Evolutionary conservation across 352 stramenopile species (phyloP), one percentile per base, ranked within the genome.

Genomic region (Phytophthora colocasiae): DNA sequence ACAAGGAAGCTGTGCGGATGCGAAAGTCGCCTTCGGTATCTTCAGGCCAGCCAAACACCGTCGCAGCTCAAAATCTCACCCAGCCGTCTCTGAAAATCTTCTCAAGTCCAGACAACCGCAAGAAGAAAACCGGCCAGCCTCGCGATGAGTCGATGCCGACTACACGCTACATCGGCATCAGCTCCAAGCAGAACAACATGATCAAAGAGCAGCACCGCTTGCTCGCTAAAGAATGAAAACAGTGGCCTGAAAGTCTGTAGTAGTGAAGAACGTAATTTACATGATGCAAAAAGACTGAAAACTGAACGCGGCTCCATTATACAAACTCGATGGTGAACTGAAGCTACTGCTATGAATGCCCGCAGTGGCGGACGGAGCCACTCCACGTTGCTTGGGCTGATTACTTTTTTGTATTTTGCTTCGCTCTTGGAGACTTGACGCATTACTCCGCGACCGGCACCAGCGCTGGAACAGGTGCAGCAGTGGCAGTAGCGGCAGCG

Each of bases 161-260:
- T 52, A 77, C 83, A 15, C 56, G 83, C 32, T 92, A 90, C 69
- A 92, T 92, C n/a, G 83, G 83, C 31, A 90, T 92, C 48, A 92
- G 78, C 51, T 81, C 78, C 9, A 75, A 77, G 8, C 83, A 92
- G 56, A 82, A 89, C 44, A 82, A 88, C 44, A 87, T 92, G 53
- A 90, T 92, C 57, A 90, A 89, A 56, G 80, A 92, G 66, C 82
- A 90, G 41, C 81, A 92, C 53, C 81, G 80, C 15, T 78, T 91
- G 49, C 72, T 91, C n/a, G 80, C 78, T n/a, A 88, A 66, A 62
- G 27, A 71, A 36, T 36, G 6, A 57, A 38, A 26, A 66, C 4
- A 36, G 19, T 8, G 56, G 24, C 38, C 7, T 14, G 22, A 50
- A 34, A 11, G 56, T 2, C 14, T 56, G 22, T 22, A 39, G 22